phyloP scores from a whole-genome alignment of 352 stramenopile species.

The Phytophthora macrochlamydospora region DNA sequence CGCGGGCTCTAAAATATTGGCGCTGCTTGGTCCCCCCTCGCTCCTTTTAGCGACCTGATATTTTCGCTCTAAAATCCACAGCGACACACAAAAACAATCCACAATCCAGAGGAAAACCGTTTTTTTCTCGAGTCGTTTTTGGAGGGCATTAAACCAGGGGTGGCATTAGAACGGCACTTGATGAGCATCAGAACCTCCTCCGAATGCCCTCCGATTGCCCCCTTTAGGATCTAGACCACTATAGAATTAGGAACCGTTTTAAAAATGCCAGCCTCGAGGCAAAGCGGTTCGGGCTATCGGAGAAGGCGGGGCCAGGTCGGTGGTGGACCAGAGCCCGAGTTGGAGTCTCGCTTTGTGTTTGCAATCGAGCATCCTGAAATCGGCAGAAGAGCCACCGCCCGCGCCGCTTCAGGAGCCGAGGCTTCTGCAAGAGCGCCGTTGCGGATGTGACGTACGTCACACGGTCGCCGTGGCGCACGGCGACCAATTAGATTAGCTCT shows the following conservation, averaged over 20 bases:
- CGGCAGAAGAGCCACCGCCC: slow-evolving; percentile 41
- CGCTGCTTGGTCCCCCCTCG: slow-evolving; percentile 32
- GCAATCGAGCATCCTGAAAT: slow-evolving; percentile 35
- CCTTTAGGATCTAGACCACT: too few species aligned
- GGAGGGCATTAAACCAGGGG: too few species aligned
- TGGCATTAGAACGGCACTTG: too few species aligned
- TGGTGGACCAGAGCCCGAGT: slow-evolving; percentile 3
- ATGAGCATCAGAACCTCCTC: too few species aligned
- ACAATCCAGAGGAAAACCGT: background rate
- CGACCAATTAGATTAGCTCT: too few species aligned
- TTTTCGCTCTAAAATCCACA: background rate
- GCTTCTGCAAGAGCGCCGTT: slow-evolving; percentile 38
- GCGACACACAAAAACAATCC: background rate
- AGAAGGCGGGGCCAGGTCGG: background rate
- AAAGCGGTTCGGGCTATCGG: background rate
- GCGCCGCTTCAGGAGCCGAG: slow-evolving; percentile 33
- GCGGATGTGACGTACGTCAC: too few species aligned
- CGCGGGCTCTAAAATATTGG: slow-evolving; percentile 25
- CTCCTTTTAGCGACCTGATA: slow-evolving; percentile 33
- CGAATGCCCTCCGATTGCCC: too few species aligned
- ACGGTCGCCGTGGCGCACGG: too few species aligned
- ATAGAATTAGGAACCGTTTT: too few species aligned
- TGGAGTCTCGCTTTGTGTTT: background rate
- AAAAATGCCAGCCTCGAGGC: slow-evolving; percentile 10
- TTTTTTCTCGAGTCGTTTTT: background rate